Percentiles rank a stretch among this genome's conserved stretches.
Conservation (phyloP, 257 asterid species). For the Solanum tarapatanum region DNA sequence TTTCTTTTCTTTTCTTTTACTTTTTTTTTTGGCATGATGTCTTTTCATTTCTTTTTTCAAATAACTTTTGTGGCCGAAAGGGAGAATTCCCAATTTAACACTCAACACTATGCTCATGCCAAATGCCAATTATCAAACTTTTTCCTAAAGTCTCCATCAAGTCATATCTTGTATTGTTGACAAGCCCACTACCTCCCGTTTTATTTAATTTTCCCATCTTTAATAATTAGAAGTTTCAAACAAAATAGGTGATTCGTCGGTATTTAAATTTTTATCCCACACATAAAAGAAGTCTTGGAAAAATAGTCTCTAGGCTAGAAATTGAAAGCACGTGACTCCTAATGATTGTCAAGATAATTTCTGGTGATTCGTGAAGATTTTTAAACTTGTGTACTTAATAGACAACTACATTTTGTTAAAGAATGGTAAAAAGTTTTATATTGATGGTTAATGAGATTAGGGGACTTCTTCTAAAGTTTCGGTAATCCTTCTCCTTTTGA, state of each 20-base stretch:
- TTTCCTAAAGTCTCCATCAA: neutral
- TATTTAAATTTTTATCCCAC: no score
- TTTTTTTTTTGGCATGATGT: neutral
- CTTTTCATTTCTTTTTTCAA: neutral
- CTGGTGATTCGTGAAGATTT: neutral
- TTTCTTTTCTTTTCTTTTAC: neutral
- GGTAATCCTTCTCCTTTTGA: fast-evolving
- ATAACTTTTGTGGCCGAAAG: neutral
- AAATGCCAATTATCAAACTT: neutral
- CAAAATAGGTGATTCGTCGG: no score
- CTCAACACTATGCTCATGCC: neutral
- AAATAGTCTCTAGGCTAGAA: neutral
- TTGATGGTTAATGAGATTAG: no score
- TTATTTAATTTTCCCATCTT: no score
- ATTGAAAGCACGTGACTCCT: neutral
- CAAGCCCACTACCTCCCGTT: neutral
- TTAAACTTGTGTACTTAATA: no score
- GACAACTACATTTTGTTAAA: no score
- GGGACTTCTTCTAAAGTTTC: no score
- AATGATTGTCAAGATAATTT: neutral
- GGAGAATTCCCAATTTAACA: neutral
- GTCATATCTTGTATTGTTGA: neutral
- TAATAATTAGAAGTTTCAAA: no score
- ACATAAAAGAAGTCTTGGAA: neutral
- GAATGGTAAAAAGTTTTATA: no score